These are phyloP conservation scores for Entelexis sorbosivorans DNA, from an alignment of 1,139 yeast species.

Conservation along the genomic window DNA sequence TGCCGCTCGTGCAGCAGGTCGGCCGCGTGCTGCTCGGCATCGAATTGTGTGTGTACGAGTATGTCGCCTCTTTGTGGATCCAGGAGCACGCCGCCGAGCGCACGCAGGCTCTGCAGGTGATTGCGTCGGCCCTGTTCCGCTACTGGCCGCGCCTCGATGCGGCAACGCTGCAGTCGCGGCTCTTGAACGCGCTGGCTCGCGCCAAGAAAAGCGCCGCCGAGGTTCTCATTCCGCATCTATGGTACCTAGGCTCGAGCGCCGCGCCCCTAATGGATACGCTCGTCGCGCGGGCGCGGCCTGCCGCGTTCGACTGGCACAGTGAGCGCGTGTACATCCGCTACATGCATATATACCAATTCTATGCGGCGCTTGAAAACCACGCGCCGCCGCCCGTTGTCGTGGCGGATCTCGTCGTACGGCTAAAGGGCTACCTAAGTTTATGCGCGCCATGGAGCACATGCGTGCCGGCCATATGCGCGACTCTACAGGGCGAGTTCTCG, in stretches of 20 bases:
- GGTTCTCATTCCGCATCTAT: slow-evolving; percentile 15
- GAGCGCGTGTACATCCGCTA: neutral
- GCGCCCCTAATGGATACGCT: slow-evolving; percentile 6
- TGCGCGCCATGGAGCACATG: slow-evolving; percentile 15
- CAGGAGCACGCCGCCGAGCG: neutral
- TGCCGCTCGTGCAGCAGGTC: slow-evolving; percentile 13
- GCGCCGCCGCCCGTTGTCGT: slow-evolving; percentile 7
- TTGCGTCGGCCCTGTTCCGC: slow-evolving; percentile 14
- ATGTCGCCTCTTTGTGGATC: slow-evolving; percentile 13
- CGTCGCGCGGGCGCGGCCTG: neutral
- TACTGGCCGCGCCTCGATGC: slow-evolving; percentile 12
- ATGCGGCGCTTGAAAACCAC: neutral
- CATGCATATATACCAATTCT: slow-evolving; percentile 14
- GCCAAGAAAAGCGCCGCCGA: slow-evolving; percentile 10
- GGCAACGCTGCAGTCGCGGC: neutral
- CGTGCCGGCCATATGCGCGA: slow-evolving; percentile 13
- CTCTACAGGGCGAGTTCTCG: slow-evolving; percentile 18
- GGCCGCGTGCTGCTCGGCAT: slow-evolving; percentile 13
- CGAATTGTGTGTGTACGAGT: slow-evolving; percentile 14
- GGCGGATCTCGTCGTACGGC: slow-evolving; percentile 6
- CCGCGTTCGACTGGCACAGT: slow-evolving; percentile 5
- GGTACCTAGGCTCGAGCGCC: slow-evolving; percentile 16
- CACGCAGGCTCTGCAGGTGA: slow-evolving; percentile 10
- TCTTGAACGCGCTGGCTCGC: slow-evolving; percentile 10
- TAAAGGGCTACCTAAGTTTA: slow-evolving; percentile 8